Conservation (phyloP, 1,139 yeast genomes). For the Debaryomycetaceae sp. region DNA sequence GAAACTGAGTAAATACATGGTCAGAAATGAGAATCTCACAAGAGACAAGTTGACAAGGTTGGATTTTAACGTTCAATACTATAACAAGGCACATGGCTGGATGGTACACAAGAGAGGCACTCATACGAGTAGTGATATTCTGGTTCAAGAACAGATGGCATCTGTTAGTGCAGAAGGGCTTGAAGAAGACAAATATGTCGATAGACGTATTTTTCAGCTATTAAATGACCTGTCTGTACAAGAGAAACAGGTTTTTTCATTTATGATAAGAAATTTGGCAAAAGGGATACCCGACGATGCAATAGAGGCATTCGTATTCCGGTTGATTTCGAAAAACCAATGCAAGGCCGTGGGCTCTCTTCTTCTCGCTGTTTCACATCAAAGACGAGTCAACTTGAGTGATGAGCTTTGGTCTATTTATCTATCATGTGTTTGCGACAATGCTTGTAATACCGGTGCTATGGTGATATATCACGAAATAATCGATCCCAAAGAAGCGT, state of each 20-base stretch:
- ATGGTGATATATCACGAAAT: conserved; percentile 34
- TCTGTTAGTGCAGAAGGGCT: too few relatives aligned
- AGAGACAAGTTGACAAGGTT: neutral
- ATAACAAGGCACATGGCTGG: too few relatives aligned
- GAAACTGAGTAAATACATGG: neutral
- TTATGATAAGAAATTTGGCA: conserved; percentile 5
- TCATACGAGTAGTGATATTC: too few relatives aligned
- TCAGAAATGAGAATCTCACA: neutral
- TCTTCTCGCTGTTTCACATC: conserved; percentile 18
- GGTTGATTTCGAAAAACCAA: conserved; percentile 14
- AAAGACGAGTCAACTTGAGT: conserved; percentile 16
- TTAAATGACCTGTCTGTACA: neutral
- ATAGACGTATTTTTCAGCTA: neutral
- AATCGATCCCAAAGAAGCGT: conserved; percentile 22
- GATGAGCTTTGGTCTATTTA: conserved; percentile 37
- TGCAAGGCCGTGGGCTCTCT: conserved; percentile 20
- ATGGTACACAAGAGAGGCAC: too few relatives aligned
- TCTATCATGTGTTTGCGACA: conserved; percentile 22
- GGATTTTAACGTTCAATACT: neutral
- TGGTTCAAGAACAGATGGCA: too few relatives aligned
- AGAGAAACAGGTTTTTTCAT: conserved; percentile 4
- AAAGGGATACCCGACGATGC: conserved; percentile 1
- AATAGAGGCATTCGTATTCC: conserved; percentile 17
- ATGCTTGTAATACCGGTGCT: conserved; percentile 30
- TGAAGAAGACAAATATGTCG: neutral